These are phyloP conservation scores for Larix sibirica DNA, from an alignment of 83 land plant species.

Conservation along the genomic window DNA sequence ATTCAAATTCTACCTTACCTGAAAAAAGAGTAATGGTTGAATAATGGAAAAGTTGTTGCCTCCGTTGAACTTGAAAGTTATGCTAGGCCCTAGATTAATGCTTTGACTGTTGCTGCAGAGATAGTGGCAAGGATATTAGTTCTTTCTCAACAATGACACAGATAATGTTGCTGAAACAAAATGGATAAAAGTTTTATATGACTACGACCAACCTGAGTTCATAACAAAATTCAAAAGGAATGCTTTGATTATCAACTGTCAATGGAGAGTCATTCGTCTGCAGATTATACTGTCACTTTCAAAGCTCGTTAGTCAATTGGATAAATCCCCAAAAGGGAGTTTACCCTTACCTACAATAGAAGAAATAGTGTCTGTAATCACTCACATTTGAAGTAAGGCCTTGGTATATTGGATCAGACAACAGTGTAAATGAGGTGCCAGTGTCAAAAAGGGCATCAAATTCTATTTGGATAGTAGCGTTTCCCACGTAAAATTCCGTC, in stretches of 20 bases:
- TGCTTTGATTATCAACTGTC: slow-evolving; percentile 22
- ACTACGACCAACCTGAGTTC: slow-evolving; percentile 33
- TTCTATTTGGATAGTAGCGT: slow-evolving; percentile 17
- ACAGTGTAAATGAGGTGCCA: slow-evolving; percentile 90
- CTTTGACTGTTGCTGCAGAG: slow-evolving; percentile 37
- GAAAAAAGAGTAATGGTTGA: slow-evolving; percentile 45
- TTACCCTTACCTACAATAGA: not conserved
- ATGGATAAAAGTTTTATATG: not conserved
- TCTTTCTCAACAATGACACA: not conserved
- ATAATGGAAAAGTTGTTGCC: slow-evolving; percentile 41
- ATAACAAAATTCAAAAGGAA: slow-evolving; percentile 70
- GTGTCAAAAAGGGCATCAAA: slow-evolving; percentile 72
- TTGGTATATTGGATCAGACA: slow-evolving; percentile 55
- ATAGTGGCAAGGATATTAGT: not conserved
- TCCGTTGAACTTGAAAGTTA: slow-evolving; percentile 51
- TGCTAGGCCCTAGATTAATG: slow-evolving; percentile 28
- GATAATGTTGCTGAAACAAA: not conserved
- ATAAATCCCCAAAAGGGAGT: slow-evolving; percentile 6
- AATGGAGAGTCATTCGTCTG: slow-evolving; percentile 24
- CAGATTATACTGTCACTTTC: slow-evolving; percentile 40
- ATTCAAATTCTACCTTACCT: slow-evolving; percentile 21
- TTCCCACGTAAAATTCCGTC: slow-evolving; percentile 55
- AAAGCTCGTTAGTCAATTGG: not conserved
- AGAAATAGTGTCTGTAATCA: not conserved
- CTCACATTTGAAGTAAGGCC: slow-evolving; percentile 60